phyloP scores from a whole-genome alignment of 495 filamentous ascomycete genomes.

The Daldinia concentrica region DNA sequence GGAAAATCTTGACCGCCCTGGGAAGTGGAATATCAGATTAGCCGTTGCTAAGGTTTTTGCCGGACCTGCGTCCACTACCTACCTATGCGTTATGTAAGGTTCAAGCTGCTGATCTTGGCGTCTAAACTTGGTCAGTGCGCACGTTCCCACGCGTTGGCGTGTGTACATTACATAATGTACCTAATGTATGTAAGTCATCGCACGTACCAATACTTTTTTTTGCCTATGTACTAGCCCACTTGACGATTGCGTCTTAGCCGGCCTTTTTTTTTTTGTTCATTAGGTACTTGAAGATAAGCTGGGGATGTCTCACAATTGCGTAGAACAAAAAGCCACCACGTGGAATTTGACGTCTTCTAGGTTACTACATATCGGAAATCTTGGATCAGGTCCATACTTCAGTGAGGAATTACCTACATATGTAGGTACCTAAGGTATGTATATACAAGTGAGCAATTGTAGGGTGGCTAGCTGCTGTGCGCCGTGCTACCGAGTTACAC shows the following conservation, averaged over 20 bases:
- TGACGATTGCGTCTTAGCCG: constrained; percentile 7
- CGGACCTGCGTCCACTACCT: too few relatives aligned
- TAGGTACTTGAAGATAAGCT: neutral
- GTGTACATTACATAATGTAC: neutral
- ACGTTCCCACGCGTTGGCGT: neutral
- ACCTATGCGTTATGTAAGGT: too few relatives aligned
- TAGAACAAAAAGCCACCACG: constrained; percentile 2
- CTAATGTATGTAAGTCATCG: neutral
- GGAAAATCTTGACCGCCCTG: constrained; percentile 44
- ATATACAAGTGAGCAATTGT: neutral
- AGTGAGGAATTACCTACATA: neutral
- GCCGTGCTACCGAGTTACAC: constrained; percentile 36
- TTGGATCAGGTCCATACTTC: neutral
- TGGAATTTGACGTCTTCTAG: neutral
- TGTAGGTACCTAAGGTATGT: too few relatives aligned
- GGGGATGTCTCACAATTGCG: neutral
- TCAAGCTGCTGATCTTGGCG: neutral
- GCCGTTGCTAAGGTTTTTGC: neutral
- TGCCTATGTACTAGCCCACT: neutral
- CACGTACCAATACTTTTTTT: neutral
- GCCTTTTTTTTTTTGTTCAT: neutral
- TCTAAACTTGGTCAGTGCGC: constrained; percentile 19
- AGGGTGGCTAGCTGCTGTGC: constrained; percentile 29
- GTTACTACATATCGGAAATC: neutral
- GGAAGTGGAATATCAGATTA: constrained; percentile 39